Base-by-base conservation (phyloP, 1,284 basidiomycete species). In the Rhodotorula sp. region DNA sequence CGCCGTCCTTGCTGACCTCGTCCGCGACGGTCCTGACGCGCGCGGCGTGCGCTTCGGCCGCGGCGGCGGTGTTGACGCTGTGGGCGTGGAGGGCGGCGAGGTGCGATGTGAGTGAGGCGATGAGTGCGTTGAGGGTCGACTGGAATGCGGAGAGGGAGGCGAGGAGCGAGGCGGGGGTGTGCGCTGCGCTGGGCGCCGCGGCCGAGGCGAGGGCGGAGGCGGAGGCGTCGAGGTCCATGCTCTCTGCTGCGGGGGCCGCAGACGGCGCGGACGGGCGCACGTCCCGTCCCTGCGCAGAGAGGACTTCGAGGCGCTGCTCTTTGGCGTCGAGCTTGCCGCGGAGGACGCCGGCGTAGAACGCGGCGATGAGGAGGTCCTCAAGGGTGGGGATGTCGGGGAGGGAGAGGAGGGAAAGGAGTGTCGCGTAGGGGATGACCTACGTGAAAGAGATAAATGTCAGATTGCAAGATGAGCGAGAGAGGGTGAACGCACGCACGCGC, bases 291-390 rank as follows among this genome's bases (percentile, higher is more conserved):
- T 94, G 89, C 0, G 91, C 92, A 79, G 91, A 92, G 80, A 96
- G 91, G 41, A 98, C 88, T 80, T 96, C 90, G 70, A 97, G 85
- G 73, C 92, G 88, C 71, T 88, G 86, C 76, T 90, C 86, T 79
- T 91, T 91, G 83, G 97, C 94, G 81, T 97, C 92, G 61, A 99
- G 88, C 78, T 92, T 94, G 21, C 92, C 95, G 57, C 88, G 87
- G 53, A 98, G 85, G 60, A 97, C 84, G 77, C 91, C 90, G 51
- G 91, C 88, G 81, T 97, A 98, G 80, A 97, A 92, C 17, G 90
- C 89, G 78, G 97, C 94, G 81, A 99, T 97, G 81, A 97, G 91
- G 74, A 97, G 86, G 81, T 97, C 94, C 81, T 98, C 96, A 8
- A 98, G 87, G 74, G 91, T 90, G 62, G 92, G 88, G 65, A 92